Evolutionary conservation across 2,329 filamentous ascomycete genomes (phyloP), one percentile per base, ranked within the genome.

Genomic region (Dothidotthia symphoricarpi): DNA sequence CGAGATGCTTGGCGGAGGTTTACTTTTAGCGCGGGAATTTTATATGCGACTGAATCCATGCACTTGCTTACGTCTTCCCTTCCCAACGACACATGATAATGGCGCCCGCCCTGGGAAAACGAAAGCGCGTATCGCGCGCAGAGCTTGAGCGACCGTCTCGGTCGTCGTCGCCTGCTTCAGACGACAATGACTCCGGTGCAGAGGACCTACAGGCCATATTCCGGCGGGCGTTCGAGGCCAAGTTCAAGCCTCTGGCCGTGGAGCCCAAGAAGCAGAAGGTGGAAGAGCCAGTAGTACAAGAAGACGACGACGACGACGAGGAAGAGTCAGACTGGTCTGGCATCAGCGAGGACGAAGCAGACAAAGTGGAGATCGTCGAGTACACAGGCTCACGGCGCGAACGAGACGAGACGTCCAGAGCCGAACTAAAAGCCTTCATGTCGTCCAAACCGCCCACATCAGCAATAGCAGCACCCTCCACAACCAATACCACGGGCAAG

Each of bases 221-320:
- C 58, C 82, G 83, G 41, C 81, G 80, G 53, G 85, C 91, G 62
- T 97, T 97, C 61, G 93, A 96, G 69, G 80, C 87, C 17, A 83
- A 86, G 61, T 97, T 96, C 71, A 80, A 82, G 61, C 88, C 91
- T 7, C 66, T 95, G 26, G 74, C 74, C 9, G 43, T 53, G 12
- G 57, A 59, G 27, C 63, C 67, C 3, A 58, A 66, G 38, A 61
- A 46, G 43, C 34, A 39, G 15, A 57, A 53, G 32, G 25, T 45
- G 2, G 58, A 66, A 12, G 42, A 55, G 10, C 43, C 55, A 4
- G 53, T 54, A 6, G 55, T 64, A 22, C 38, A 51, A 7, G 54
- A 64, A 1, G 59, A 65, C 3, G 57, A 59, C 9, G 54, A 51
- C 8, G 55, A 64, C 13, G 49, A 59, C 2, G 53, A 64, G 0